A percentile compares a stretch with the other conserved stretches of the same genome.
Conservation (phyloP, 2,329 filamentous ascomycete genomes). For the Penicillium sp. region DNA sequence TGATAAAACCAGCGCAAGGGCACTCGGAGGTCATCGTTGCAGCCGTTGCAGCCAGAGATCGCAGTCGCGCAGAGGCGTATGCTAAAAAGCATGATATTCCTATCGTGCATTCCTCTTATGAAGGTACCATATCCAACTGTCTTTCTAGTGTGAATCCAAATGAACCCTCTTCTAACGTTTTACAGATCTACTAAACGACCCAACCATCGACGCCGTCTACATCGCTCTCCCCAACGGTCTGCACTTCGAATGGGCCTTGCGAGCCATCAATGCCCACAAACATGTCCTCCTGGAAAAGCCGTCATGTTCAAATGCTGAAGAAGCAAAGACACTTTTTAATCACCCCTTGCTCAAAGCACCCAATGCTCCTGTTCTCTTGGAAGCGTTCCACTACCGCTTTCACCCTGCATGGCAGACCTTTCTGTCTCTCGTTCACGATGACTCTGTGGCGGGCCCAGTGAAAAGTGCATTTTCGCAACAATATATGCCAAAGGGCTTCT, state of each 20-base stretch:
- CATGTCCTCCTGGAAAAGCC: constrained; percentile 59
- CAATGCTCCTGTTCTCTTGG: constrained; percentile 49
- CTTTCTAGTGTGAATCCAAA: not conserved
- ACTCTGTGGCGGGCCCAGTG: not conserved
- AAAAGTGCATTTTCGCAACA: not conserved
- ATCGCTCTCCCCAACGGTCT: constrained; percentile 47
- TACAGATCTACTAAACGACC: constrained; percentile 31
- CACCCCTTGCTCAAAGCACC: constrained; percentile 28
- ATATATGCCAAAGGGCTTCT: constrained; percentile 28
- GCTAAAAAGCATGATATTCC: constrained; percentile 54
- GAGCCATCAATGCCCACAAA: constrained; percentile 51
- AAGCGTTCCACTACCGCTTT: constrained; percentile 55
- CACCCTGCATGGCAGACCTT: constrained; percentile 51
- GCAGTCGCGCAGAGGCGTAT: constrained; percentile 47
- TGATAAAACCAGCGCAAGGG: constrained; percentile 49
- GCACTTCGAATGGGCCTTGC: constrained; percentile 50
- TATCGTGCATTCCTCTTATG: constrained; percentile 50
- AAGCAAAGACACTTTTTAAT: constrained; percentile 49
- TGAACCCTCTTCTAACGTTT: not conserved
- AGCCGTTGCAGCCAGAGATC: constrained; percentile 54
- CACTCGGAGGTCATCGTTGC: constrained; percentile 56
- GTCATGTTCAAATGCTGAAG: constrained; percentile 45
- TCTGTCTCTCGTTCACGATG: not conserved
- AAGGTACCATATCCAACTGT: constrained; percentile 46
- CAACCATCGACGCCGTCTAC: constrained; percentile 40